Evolutionary conservation across 2,329 filamentous ascomycete species (phyloP).

Genomic region (Zymoseptoria crescenta): DNA sequence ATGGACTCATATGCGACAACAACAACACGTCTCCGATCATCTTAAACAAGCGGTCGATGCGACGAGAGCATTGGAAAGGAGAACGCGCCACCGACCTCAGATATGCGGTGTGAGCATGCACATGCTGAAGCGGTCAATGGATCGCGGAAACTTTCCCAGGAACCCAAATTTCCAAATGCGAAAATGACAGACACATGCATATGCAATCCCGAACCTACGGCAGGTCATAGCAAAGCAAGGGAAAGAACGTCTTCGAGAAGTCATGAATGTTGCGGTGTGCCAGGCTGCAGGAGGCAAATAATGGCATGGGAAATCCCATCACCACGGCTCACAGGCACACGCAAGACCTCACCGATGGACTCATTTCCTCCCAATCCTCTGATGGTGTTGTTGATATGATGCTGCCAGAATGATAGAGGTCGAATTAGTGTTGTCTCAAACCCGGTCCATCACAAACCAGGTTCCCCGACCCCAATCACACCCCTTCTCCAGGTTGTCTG

Average conservation of each 20-base stretch:
- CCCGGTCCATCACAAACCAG: background rate
- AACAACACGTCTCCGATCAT: background rate
- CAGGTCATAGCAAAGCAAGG: background rate
- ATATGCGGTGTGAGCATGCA: background rate
- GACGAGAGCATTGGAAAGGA: background rate
- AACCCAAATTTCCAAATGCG: background rate
- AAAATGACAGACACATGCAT: background rate
- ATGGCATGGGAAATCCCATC: background rate
- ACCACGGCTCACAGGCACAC: background rate
- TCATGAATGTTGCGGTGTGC: background rate
- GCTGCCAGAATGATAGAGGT: background rate
- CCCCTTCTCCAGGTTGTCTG: background rate
- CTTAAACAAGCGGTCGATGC: background rate
- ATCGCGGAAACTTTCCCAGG: background rate
- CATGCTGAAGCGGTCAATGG: background rate
- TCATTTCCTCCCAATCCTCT: background rate
- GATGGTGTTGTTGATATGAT: background rate
- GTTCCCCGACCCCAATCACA: background rate
- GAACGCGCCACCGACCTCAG: background rate
- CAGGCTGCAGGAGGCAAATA: background rate
- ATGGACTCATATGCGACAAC: background rate
- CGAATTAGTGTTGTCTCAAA: background rate
- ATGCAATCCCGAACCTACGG: background rate
- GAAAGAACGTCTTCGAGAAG: background rate
- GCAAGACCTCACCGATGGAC: background rate